These are phyloP conservation scores for Bipolaris sorokiniana DNA, from an alignment of 2,329 filamentous ascomycete genomes.

Conservation along the genomic window DNA sequence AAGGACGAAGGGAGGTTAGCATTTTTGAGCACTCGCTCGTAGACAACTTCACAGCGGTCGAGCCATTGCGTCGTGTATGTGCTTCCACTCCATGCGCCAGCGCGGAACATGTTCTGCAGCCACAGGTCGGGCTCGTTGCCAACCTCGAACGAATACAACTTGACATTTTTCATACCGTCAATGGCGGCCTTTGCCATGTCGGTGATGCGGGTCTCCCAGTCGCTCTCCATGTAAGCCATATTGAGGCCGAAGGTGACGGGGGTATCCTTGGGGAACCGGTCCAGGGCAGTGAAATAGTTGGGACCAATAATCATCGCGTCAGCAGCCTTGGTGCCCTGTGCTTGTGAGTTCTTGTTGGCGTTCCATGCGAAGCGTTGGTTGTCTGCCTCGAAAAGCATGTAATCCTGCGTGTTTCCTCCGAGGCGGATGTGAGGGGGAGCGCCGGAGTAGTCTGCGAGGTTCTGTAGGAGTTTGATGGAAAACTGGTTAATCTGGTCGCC, in stretches of 20 bases:
- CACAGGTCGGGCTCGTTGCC: constrained; percentile 55
- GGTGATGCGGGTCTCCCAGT: constrained; percentile 54
- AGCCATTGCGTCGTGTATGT: constrained; percentile 56
- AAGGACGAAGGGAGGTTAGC: constrained; percentile 51
- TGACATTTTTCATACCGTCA: constrained; percentile 46
- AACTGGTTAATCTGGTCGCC: constrained; percentile 51
- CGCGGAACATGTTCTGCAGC: constrained; percentile 54
- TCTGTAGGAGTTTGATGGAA: constrained; percentile 57
- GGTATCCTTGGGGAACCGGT: constrained; percentile 58
- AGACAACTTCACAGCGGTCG: constrained; percentile 53
- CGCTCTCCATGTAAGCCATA: constrained; percentile 54
- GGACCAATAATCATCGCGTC: constrained; percentile 58
- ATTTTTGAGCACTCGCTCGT: constrained; percentile 54
- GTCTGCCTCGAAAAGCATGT: constrained; percentile 54
- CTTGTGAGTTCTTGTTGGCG: constrained; percentile 48
- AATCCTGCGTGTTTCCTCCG: constrained; percentile 60
- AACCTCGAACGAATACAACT: constrained; percentile 52
- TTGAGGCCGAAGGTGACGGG: constrained; percentile 60
- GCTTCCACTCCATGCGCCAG: constrained; percentile 52
- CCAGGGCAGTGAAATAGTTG: constrained; percentile 55
- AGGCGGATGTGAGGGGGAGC: constrained; percentile 57
- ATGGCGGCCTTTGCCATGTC: constrained; percentile 51
- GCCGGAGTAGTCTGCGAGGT: constrained; percentile 58
- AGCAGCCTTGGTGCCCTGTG: constrained; percentile 50
- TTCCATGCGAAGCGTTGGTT: constrained; percentile 49